phyloP scores from a whole-genome alignment of 805 yeast genomes.

The Starmerella bacillaris region DNA sequence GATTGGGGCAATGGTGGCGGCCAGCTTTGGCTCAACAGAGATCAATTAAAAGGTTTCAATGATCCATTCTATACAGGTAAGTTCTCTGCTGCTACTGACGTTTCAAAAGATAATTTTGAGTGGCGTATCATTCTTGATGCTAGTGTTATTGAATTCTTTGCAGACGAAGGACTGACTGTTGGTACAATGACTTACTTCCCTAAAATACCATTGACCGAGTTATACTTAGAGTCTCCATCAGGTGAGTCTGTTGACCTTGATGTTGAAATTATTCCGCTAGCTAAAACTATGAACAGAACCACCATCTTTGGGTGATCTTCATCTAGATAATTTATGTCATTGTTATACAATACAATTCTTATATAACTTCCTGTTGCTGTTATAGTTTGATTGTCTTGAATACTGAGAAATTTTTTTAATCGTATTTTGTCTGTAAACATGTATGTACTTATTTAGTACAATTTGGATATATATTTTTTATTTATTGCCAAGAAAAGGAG shows the following conservation, averaged over 20 bases:
- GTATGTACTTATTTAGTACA: too few relatives aligned
- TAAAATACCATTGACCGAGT: slow-evolving; percentile 5
- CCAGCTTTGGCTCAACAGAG: slow-evolving; percentile 14
- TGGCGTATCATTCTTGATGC: slow-evolving; percentile 11
- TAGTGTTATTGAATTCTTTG: slow-evolving; percentile 11
- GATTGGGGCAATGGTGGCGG: slow-evolving; percentile 3
- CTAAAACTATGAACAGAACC: slow-evolving; percentile 7
- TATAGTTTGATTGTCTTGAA: too few relatives aligned
- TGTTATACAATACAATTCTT: too few relatives aligned
- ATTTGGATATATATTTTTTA: too few relatives aligned
- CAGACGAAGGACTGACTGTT: slow-evolving; percentile 12
- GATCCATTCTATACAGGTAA: slow-evolving; percentile 13
- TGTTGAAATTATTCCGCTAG: slow-evolving; percentile 4
- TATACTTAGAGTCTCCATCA: slow-evolving; percentile 1
- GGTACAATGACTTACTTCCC: slow-evolving; percentile 10
- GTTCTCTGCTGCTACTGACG: slow-evolving; percentile 8
- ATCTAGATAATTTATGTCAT: too few relatives aligned
- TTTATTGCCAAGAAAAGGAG: too few relatives aligned
- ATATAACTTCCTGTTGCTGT: too few relatives aligned
- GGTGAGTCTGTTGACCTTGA: slow-evolving; percentile 3
- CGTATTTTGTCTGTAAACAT: too few relatives aligned
- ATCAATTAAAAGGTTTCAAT: slow-evolving; percentile 6
- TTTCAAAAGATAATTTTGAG: slow-evolving; percentile 1
- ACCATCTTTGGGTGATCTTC: slow-evolving; percentile 5
- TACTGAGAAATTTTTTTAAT: too few relatives aligned